Evolutionary conservation across 768 basidiomycete genomes (phyloP).

Genomic region (Russula vinacea): DNA sequence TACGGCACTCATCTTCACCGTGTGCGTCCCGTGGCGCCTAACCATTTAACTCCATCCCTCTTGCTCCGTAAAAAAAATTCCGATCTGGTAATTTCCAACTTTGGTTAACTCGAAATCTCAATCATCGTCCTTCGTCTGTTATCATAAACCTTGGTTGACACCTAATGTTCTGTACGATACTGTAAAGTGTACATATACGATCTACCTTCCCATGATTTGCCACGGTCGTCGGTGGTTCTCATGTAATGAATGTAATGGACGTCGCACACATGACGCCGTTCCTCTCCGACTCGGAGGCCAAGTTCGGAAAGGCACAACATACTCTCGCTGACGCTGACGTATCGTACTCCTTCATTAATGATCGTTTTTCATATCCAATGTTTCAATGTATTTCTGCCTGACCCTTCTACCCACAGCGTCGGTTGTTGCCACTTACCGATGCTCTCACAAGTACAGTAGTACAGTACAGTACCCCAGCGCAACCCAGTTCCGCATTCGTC

Average conservation of each 20-base stretch:
- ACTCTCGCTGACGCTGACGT: neutral
- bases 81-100: conserved; percentile 12
- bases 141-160: conserved; percentile 16
- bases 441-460: too few species aligned
- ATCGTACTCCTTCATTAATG: neutral
- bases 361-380: neutral
- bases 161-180: neutral
- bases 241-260: conserved; percentile 2
- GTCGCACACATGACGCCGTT: neutral
- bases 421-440: neutral
- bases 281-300: neutral
- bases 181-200: neutral
- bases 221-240: neutral
- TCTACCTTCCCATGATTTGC: neutral
- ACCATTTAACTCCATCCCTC: neutral
- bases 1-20: neutral
- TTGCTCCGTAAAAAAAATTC: neutral
- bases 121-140: conserved; percentile 4
- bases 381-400: too few species aligned
- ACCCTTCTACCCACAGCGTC: too few species aligned
- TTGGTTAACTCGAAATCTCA: conserved; percentile 19
- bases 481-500: neutral
- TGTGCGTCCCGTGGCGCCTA: neutral
- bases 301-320: neutral
- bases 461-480: neutral